Base-by-base conservation (phyloP, 495 filamentous ascomycete species). In the Penicillium pancosmium region DNA sequence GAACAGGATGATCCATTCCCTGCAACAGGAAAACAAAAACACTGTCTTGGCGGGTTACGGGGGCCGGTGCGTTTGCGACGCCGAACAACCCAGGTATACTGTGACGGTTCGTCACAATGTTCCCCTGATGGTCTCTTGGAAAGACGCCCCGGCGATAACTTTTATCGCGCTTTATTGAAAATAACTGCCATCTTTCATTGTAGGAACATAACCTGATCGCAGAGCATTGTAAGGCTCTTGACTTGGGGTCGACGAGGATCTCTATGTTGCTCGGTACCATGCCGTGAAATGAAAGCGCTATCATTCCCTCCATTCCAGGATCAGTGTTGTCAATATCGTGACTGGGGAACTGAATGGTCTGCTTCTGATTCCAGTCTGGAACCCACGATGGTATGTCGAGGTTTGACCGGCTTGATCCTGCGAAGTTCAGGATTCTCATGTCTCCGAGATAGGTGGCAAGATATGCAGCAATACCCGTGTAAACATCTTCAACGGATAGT, bases 321-420 rank as follows among this genome's bases (percentile, higher is more conserved):
- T 27, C 21, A 48, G 46, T 11, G n/a, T 1, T 27, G 3, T 13
- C 19, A 3, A 27, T 13, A 3, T 27, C 21, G 15, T 13, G 19
- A 10, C 21, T 6, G 11, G 18, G 46, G 21, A 27, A 13, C 10
- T 23, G 19, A 3, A 48, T 11, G 12, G 8, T 5, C 4, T 48
- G 10, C 21, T 27, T 48, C 21, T 48, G 46, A 48, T 2, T 48
- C 46, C 46, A 48, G 21, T 48, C 46, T 4, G 46, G 46, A 27
- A 48, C 46, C 46, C 46, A 48, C 11, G 46, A 48, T 48, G 46
- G 46, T 7, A 48, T 10, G 10, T 48, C 46, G 19, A 48, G 21
- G 3, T 23, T 27, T 48, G 46, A 48, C 23, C 11, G 46, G 8
- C 1, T 13, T 25, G 46, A 23, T 12, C 46, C 46, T 12, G 21